Percentiles rank a stretch among this genome's conserved stretches.
Evolutionary conservation across 768 basidiomycete species (phyloP).

Genomic region (Cystobasidium onofrii): DNA sequence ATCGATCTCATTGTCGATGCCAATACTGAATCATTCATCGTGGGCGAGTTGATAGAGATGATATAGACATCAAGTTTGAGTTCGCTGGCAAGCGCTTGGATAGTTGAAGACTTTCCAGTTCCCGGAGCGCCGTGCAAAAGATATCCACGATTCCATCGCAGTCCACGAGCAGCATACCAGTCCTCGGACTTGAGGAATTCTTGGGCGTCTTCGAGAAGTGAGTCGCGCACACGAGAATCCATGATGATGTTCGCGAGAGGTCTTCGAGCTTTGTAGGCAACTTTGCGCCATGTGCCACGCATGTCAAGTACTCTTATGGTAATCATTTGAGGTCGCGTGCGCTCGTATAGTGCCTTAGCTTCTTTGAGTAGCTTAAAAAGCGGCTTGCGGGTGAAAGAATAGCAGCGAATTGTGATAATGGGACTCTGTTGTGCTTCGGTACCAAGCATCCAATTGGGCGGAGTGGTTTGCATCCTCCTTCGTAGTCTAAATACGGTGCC

Average conservation of each 20-base stretch:
- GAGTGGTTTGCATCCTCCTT: background rate
- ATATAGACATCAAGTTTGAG: conserved; percentile 29
- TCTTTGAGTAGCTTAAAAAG: conserved; percentile 24
- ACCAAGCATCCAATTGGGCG: background rate
- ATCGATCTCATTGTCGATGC: background rate
- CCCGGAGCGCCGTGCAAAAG: conserved; percentile 11
- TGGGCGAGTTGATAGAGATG: conserved; percentile 21
- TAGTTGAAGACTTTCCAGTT: background rate
- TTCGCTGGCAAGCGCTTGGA: conserved; percentile 21
- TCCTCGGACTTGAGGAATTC: conserved; percentile 18
- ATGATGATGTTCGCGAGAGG: conserved; percentile 26
- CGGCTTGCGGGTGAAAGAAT: conserved; percentile 24
- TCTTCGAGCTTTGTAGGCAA: conserved; percentile 14
- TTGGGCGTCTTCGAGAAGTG: background rate
- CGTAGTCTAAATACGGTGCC: conserved; percentile 9
- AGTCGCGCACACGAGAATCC: background rate
- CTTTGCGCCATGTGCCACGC: conserved; percentile 8
- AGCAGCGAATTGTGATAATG: conserved; percentile 9
- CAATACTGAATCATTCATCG: conserved; percentile 16
- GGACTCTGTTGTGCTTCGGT: background rate
- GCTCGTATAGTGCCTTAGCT: conserved; percentile 19
- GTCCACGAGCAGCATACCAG: conserved; percentile 16
- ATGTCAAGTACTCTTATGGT: conserved; percentile 19
- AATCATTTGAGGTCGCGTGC: conserved; percentile 16
- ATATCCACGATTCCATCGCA: conserved; percentile 23